Conservation (phyloP, 2,329 filamentous ascomycete genomes). For the Hypoxylon rubiginosum region DNA sequence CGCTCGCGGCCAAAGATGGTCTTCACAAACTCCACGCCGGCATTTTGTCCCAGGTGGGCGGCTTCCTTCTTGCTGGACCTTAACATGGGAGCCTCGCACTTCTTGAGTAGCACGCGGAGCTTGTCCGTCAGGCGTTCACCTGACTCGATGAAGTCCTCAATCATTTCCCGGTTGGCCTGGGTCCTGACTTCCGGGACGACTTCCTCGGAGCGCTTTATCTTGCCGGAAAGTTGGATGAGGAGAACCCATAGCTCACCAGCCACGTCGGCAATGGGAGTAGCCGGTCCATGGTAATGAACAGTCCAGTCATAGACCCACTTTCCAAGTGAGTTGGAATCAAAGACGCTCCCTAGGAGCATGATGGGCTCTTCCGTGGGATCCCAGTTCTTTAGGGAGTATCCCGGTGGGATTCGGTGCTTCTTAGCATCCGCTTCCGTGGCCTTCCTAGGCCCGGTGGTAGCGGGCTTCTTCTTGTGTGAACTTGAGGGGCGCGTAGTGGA, state of each 20-base stretch:
- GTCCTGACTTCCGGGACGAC: constrained; percentile 78
- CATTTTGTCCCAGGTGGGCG: constrained; percentile 87
- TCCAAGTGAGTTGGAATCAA: constrained; percentile 95
- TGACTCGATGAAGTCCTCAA: constrained; percentile 90
- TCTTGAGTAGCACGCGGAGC: constrained; percentile 87
- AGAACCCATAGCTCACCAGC: constrained; percentile 96
- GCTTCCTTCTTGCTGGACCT: constrained; percentile 82
- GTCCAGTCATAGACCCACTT: constrained; percentile 99
- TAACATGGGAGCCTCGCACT: constrained; percentile 96
- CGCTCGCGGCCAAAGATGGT: constrained; percentile 94
- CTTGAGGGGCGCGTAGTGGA: constrained; percentile 65
- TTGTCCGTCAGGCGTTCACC: constrained; percentile 89
- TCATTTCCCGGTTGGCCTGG: constrained; percentile 80
- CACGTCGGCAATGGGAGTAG: constrained; percentile 87
- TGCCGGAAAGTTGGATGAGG: constrained; percentile 92
- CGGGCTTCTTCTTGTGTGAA: constrained; percentile 57
- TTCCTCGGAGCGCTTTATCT: constrained; percentile 92
- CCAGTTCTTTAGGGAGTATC: constrained; percentile 98
- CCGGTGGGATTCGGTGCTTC: constrained; percentile 82
- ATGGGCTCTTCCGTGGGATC: constrained; percentile 95
- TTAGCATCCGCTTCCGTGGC: constrained; percentile 72
- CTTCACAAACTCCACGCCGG: constrained; percentile 94
- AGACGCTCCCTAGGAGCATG: constrained; percentile 92
- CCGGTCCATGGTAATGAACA: constrained; percentile 86
- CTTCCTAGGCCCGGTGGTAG: constrained; percentile 52